phyloP scores from a whole-genome alignment of 2,329 filamentous ascomycete species.

The Talaromyces verruculosus region DNA sequence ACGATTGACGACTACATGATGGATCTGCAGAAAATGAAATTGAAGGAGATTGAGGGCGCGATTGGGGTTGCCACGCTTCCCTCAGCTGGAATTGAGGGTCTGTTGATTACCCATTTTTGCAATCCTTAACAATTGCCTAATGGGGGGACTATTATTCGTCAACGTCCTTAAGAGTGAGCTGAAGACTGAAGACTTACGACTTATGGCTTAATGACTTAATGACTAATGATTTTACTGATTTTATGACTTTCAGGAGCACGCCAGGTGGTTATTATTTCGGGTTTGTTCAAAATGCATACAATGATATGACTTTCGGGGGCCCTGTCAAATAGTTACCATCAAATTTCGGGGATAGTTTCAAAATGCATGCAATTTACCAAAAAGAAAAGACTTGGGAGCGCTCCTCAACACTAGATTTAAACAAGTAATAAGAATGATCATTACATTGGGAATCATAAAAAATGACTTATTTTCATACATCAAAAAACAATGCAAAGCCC shows the following conservation, averaged over 20 bases:
- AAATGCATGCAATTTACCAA: neutral
- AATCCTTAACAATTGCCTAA: constrained; percentile 15
- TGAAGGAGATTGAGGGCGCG: constrained; percentile 25
- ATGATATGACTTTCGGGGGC: neutral
- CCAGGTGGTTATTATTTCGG: neutral
- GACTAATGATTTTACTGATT: neutral
- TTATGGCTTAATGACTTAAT: neutral
- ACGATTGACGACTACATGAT: constrained; percentile 61
- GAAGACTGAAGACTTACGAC: neutral
- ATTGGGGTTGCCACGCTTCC: constrained; percentile 28
- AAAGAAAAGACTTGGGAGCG: neutral
- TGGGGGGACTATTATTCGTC: neutral
- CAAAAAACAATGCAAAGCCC: neutral
- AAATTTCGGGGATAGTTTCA: neutral
- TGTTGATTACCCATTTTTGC: constrained; percentile 32
- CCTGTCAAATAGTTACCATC: neutral
- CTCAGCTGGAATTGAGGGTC: constrained; percentile 21
- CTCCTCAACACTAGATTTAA: neutral
- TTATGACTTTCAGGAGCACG: neutral
- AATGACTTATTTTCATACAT: constrained; percentile 9
- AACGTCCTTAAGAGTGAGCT: constrained; percentile 1
- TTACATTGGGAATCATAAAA: constrained; percentile 9
- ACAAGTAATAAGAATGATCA: neutral
- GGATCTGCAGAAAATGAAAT: constrained; percentile 58
- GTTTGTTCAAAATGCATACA: neutral